Percentiles rank a stretch among this genome's conserved stretches.
Conservation (phyloP, 805 yeast species). For the Starmerella stigmatis region DNA sequence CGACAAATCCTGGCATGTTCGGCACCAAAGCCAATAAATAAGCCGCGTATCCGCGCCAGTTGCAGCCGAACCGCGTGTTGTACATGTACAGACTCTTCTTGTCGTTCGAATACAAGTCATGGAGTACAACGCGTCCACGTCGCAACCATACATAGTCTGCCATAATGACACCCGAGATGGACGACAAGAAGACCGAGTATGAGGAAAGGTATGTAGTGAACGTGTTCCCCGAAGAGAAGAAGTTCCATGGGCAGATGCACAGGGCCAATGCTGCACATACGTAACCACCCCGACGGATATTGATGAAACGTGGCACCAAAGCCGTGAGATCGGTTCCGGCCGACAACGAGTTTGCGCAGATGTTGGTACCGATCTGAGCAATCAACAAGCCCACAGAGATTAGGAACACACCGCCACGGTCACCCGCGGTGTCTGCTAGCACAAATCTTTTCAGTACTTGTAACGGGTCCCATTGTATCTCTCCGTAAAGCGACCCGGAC, state of each 20-base stretch:
- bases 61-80: constrained; percentile 47
- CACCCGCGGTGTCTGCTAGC: constrained; percentile 33
- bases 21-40: constrained; percentile 73
- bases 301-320: constrained; percentile 38
- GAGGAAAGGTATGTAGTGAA: constrained; percentile 75
- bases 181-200: constrained; percentile 68
- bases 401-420: constrained; percentile 71
- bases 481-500: constrained; percentile 36
- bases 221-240: constrained; percentile 55
- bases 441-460: constrained; percentile 61
- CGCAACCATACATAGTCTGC: constrained; percentile 63
- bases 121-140: constrained; percentile 55
- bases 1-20: constrained; percentile 74
- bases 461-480: constrained; percentile 73
- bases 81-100: constrained; percentile 46
- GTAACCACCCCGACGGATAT: constrained; percentile 69
- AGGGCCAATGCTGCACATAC: constrained; percentile 63
- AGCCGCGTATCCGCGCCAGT: constrained; percentile 78
- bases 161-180: constrained; percentile 61
- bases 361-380: constrained; percentile 39
- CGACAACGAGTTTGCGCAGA: constrained; percentile 40
- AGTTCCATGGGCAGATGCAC: constrained; percentile 75
- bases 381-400: constrained; percentile 57
- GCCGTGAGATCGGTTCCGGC: constrained; percentile 43
- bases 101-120: constrained; percentile 50